phyloP scores from a whole-genome alignment of 2,329 filamentous ascomycete genomes.

The Cercospora canescens region DNA sequence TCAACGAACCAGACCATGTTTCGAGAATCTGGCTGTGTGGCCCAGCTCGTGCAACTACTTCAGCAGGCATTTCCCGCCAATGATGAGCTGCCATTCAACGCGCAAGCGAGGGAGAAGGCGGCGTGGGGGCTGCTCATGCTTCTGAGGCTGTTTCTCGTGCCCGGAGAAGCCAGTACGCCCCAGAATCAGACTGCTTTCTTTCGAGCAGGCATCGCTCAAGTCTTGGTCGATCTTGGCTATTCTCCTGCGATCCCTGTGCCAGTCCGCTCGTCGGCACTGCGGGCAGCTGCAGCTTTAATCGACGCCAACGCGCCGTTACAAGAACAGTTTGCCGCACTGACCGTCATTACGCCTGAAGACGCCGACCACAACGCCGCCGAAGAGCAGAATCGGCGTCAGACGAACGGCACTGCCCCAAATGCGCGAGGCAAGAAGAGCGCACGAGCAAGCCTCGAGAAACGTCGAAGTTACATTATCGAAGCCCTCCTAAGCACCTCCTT shows the following conservation, averaged over 20 bases:
- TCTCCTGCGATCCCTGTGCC: constrained; percentile 68
- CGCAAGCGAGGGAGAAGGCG: constrained; percentile 76
- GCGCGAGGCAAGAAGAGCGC: constrained; percentile 28
- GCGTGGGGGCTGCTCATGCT: constrained; percentile 87
- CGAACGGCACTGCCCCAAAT: constrained; percentile 30
- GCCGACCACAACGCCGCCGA: constrained; percentile 20
- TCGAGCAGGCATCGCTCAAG: constrained; percentile 75
- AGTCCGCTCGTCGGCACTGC: constrained; percentile 83
- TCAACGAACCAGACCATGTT: constrained; percentile 92
- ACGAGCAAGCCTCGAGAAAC: constrained; percentile 38
- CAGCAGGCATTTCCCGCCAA: constrained; percentile 55
- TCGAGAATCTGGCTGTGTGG: constrained; percentile 81
- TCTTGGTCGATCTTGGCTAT: constrained; percentile 82
- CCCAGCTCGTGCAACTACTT: constrained; percentile 66
- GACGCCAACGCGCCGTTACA: constrained; percentile 77
- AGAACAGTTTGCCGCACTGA: constrained; percentile 84
- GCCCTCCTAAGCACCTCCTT: constrained; percentile 82
- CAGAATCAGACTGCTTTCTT: constrained; percentile 86
- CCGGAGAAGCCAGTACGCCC: constrained; percentile 75
- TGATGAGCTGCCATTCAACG: constrained; percentile 33
- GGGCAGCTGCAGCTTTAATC: constrained; percentile 85
- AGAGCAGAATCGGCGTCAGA: constrained; percentile 23
- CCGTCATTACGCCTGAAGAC: constrained; percentile 53
- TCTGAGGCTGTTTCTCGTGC: constrained; percentile 78
- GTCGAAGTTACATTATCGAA: constrained; percentile 79